phyloP scores from a whole-genome alignment of 2,329 filamentous ascomycete genomes.

The Emergomyces orientalis region DNA sequence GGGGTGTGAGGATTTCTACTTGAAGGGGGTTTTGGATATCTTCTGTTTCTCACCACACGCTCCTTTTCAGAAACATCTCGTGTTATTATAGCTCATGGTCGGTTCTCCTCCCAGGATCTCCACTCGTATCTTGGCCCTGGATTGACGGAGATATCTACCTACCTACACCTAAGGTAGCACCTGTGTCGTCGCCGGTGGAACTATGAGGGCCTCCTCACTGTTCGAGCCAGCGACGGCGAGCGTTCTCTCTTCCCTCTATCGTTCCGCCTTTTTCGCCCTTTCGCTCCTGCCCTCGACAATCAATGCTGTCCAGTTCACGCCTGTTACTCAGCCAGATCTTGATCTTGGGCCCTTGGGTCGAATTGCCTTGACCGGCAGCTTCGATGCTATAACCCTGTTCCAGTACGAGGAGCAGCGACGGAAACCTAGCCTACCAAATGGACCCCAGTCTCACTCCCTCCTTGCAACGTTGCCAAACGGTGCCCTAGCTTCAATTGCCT shows the following conservation, averaged over 20 bases:
- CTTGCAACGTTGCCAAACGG: conserved; percentile 78
- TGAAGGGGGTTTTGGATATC: neutral
- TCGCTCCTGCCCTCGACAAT: conserved; percentile 11
- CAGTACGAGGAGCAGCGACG: conserved; percentile 71
- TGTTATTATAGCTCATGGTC: neutral
- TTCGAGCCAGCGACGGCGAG: conserved; percentile 37
- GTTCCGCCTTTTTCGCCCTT: conserved; percentile 19
- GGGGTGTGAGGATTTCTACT: neutral
- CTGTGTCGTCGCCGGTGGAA: conserved; percentile 32
- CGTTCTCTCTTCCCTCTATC: conserved; percentile 24
- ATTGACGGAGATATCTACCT: neutral
- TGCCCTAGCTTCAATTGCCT: conserved; percentile 62
- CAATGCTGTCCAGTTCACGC: conserved; percentile 29
- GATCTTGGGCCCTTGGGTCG: conserved; percentile 70
- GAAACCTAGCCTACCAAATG: conserved; percentile 27
- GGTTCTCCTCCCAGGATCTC: neutral
- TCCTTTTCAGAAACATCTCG: neutral
- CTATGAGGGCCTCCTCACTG: conserved; percentile 40
- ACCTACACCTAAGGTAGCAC: neutral
- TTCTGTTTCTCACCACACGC: neutral
- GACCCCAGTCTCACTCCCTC: conserved; percentile 57
- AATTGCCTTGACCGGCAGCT: conserved; percentile 80
- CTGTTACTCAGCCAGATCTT: conserved; percentile 39
- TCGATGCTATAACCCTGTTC: conserved; percentile 84
- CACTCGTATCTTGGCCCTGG: neutral